Evolutionary conservation across 2,329 filamentous ascomycete genomes (phyloP), one percentile per base, ranked within the genome.

Genomic region (Rutstroemia sp.): DNA sequence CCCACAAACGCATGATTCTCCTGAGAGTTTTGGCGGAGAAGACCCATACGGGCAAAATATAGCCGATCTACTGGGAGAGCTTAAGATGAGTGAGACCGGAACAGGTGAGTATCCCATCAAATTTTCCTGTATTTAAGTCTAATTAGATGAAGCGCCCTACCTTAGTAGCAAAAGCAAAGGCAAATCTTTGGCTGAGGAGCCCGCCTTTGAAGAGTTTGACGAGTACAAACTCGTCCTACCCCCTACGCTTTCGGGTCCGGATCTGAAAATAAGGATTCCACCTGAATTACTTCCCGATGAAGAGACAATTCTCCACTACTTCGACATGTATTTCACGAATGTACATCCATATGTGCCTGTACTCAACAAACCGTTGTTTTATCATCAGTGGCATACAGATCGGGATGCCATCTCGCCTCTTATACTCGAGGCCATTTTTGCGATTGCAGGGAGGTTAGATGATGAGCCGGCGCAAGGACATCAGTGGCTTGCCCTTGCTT

Each of bases 311-410:
- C 75, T 91, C 67, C 81, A 88, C 38, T 95, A 94, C 68, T 95
- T 97, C 69, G 84, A 94, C 40, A 87, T 95, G 45, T 97, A 90
- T 70, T 97, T 97, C 71, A 76, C 79, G 36, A 86, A 96, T 63
- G 88, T 96, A 34, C 94, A 97, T 67, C 92, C 92, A 0, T 97
- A 96, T 64, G 85, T 95, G 2, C 92, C 92, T 0, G 90, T 97
- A 3, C 75, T 97, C 53, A 92, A 94, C 73, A 88, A 89, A 66
- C 75, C 80, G 2, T 78, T 86, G 40, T 88, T 97, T 65, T 95
- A 94, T 67, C 85, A 90, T 45, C 91, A 96, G 73, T 97, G 92
- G 92, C 84, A 88, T 56, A 84, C 82, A 16, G 86, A 91, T 59
- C 82, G 89, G 57, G 81, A 87, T n/a, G 82, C 87, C 0, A 91